A percentile compares a stretch with the other conserved stretches of the same genome.
phyloP scores from a whole-genome alignment of 2,329 filamentous ascomycete species.

The Penicillium oxalicum region DNA sequence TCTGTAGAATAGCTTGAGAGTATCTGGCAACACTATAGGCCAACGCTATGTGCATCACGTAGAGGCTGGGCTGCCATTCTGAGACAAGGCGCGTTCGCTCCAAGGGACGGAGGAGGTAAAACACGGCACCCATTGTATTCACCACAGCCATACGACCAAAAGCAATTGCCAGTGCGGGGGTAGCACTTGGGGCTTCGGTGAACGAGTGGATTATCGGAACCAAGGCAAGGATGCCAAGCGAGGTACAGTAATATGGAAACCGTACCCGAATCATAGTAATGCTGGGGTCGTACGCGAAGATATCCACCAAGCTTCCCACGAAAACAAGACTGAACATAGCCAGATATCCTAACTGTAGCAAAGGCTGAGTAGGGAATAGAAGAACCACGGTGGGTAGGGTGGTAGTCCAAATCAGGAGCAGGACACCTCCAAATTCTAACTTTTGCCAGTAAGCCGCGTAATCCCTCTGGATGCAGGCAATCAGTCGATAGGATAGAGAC shows the following conservation, averaged over 20 bases:
- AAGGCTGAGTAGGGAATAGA: neutral
- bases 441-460: slow-evolving; percentile 8
- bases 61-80: neutral
- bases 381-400: slow-evolving; percentile 5
- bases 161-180: neutral
- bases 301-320: neutral
- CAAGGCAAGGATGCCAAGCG: neutral
- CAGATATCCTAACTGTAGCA: slow-evolving; percentile 3
- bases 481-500: neutral
- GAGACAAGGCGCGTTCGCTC: neutral
- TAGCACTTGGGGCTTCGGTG: neutral
- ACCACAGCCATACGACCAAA: neutral
- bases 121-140: neutral
- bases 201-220: neutral
- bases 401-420: slow-evolving; percentile 8
- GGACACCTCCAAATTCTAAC: slow-evolving; percentile 6
- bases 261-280: neutral
- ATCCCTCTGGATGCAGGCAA: slow-evolving; percentile 1
- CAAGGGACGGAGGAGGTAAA: neutral
- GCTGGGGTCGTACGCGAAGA: neutral
- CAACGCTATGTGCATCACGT: neutral
- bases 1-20: neutral
- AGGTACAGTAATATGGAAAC: neutral
- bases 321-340: neutral
- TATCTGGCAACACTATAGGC: neutral